Evolutionary conservation across 768 basidiomycete genomes (phyloP).

Genomic region (Naganishia antarctica): DNA sequence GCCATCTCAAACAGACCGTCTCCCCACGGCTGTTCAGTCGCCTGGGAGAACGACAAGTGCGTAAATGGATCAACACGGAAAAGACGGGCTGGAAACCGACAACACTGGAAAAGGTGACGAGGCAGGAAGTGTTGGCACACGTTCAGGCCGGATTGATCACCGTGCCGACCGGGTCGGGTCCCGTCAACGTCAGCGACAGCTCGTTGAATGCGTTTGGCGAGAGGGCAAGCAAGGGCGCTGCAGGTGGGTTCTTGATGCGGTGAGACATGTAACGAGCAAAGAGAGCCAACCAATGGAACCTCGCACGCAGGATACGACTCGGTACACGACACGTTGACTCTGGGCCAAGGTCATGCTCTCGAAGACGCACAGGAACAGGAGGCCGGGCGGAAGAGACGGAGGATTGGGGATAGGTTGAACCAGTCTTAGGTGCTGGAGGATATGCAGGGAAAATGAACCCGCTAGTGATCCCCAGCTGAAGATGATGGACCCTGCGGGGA

Average conservation of each 20-base stretch:
- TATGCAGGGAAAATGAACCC: too few relatives aligned
- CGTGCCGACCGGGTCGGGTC: background rate
- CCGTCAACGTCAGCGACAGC: background rate
- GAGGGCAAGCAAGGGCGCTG: background rate
- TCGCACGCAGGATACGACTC: too few relatives aligned
- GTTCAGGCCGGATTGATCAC: slow-evolving; percentile 12
- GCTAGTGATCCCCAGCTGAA: too few relatives aligned
- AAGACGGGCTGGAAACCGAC: slow-evolving; percentile 4
- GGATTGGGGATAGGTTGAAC: too few relatives aligned
- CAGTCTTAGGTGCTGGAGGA: too few relatives aligned
- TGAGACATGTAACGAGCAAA: background rate
- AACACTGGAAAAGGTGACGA: background rate
- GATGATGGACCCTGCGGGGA: too few relatives aligned
- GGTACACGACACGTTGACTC: too few relatives aligned
- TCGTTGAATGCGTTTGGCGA: background rate
- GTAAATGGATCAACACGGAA: slow-evolving; percentile 11
- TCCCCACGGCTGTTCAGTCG: slow-evolving; percentile 1
- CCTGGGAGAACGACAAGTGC: slow-evolving; percentile 11
- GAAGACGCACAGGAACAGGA: too few relatives aligned
- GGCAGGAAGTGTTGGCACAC: slow-evolving; percentile 14
- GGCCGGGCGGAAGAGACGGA: too few relatives aligned
- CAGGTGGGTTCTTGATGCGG: background rate
- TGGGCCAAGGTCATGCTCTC: too few relatives aligned
- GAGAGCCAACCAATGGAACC: background rate
- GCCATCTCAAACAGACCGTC: slow-evolving; percentile 1